Percentiles rank a stretch among this genome's conserved stretches.
phyloP scores from a whole-genome alignment of 2,329 filamentous ascomycete species.

The Colletotrichum godetiae region DNA sequence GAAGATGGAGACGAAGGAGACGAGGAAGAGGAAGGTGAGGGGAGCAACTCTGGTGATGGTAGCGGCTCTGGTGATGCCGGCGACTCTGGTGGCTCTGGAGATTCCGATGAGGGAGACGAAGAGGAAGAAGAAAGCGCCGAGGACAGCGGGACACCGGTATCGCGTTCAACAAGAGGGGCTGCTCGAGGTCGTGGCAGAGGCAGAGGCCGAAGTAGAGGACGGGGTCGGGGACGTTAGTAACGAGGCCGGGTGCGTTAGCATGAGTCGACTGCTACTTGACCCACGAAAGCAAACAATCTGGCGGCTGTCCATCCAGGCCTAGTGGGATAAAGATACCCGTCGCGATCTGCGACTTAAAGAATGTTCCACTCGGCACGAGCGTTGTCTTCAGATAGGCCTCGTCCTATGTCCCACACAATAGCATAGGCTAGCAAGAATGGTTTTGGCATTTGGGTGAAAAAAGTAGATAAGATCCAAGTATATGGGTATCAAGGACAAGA shows the following conservation, averaged over 20 bases:
- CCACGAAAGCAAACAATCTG: neutral
- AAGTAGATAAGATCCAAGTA: slow-evolving; percentile 8
- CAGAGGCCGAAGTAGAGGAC: slow-evolving; percentile 41
- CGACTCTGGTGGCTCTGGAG: slow-evolving; percentile 36
- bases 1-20: slow-evolving; percentile 46
- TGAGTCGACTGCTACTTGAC: neutral
- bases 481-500: slow-evolving; percentile 29
- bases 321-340: slow-evolving; percentile 24
- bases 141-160: slow-evolving; percentile 51
- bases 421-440: neutral
- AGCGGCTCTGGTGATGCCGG: slow-evolving; percentile 18
- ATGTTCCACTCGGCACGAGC: neutral
- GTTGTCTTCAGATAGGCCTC: neutral
- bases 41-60: slow-evolving; percentile 44
- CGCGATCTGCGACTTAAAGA: slow-evolving; percentile 10
- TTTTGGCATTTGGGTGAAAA: neutral
- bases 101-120: slow-evolving; percentile 35
- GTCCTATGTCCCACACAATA: neutral
- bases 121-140: slow-evolving; percentile 48
- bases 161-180: slow-evolving; percentile 49
- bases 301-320: neutral
- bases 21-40: slow-evolving; percentile 42
- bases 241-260: neutral
- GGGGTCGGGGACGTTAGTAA: slow-evolving; percentile 21
- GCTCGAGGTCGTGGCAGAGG: slow-evolving; percentile 49